Evolutionary conservation across 768 basidiomycete species (phyloP), one percentile per base, ranked within the genome.

Genomic region (Cyathus striatus): DNA sequence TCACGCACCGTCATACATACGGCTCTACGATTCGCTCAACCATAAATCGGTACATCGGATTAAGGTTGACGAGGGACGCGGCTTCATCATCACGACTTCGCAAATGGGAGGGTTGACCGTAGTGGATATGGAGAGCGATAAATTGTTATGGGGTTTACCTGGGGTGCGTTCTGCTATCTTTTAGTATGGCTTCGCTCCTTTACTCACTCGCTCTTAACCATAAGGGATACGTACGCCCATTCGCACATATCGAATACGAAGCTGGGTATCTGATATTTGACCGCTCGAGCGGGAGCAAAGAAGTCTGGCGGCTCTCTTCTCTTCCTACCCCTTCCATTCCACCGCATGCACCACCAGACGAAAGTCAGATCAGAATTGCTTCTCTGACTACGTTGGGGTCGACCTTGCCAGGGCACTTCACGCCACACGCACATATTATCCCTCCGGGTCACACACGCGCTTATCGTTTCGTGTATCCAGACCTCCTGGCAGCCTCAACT

Each of bases 231-330:
- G 75, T 84, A 22, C 72, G 73, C 24, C 49, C 54, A 6, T 73
- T 68, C 37, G 86, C 86, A 0, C 87, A 90, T 52, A 75, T 78
- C 49, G 89, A 90, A 59, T 91, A 88, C 49, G 78, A 68, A 12
- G 62, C 73, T 22, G 88, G 89, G 6, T 88, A 76, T 53, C 63
- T 89, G 37, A 63, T 90, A 37, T 86, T 88, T 55, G 83, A 89
- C 52, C 75, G 82, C 23, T 35, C 56, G 17, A 72, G 68, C 22
- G 69, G 72, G 6, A 53, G 62, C 48, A 83, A 83, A 49, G 89
- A 91, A 56, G 77, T 89, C 12, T 91, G 88, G 89, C 67, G 82
- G 22, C 70, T 67, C n/a, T n/a, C n/a, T n/a, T n/a, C n/a, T n/a
- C n/a, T n/a, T n/a, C n/a, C n/a, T n/a, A n/a, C n/a, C n/a, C n/a